These are phyloP conservation scores for Lophium mytilinum DNA, from an alignment of 495 filamentous ascomycete genomes.

Conservation along the genomic window DNA sequence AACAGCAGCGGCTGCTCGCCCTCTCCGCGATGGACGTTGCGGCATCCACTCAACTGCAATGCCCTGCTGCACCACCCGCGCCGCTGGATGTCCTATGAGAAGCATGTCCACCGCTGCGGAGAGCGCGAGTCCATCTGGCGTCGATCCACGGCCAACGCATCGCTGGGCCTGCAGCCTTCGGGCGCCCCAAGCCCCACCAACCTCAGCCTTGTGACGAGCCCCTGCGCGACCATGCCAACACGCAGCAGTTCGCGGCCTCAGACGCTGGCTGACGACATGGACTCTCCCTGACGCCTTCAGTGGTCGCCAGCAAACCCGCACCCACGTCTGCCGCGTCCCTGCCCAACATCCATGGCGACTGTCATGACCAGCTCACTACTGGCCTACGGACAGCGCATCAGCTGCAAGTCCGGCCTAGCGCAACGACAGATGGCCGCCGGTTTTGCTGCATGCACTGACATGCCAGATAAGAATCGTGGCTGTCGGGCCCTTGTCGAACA, in stretches of 20 bases:
- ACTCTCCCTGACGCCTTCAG: too few relatives aligned
- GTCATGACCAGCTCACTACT: slow-evolving; percentile 9
- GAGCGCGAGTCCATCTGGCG: slow-evolving; percentile 7
- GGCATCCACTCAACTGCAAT: slow-evolving; percentile 14
- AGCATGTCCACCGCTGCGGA: slow-evolving; percentile 15
- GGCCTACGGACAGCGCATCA: slow-evolving; percentile 10
- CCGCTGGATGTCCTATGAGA: slow-evolving; percentile 24
- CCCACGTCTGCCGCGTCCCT: slow-evolving; percentile 6
- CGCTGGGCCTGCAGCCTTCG: slow-evolving; percentile 22
- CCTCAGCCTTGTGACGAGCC: slow-evolving; percentile 22
- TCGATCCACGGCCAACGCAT: slow-evolving; percentile 25
- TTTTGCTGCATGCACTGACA: too few relatives aligned
- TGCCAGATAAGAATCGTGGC: not conserved
- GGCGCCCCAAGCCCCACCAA: slow-evolving; percentile 20
- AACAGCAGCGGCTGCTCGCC: too few relatives aligned
- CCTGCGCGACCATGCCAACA: not conserved
- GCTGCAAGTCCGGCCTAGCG: slow-evolving; percentile 17
- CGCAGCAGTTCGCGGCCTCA: not conserved
- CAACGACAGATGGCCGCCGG: not conserved
- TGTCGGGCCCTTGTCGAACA: too few relatives aligned
- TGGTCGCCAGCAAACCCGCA: too few relatives aligned
- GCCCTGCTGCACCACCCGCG: slow-evolving; percentile 1
- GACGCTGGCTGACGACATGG: not conserved
- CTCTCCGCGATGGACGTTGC: slow-evolving; percentile 1
- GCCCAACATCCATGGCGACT: slow-evolving; percentile 5